Percentiles rank a stretch among this genome's conserved stretches.
Conservation (phyloP, 2,329 filamentous ascomycete species). For the Fusarium abutilonis region DNA sequence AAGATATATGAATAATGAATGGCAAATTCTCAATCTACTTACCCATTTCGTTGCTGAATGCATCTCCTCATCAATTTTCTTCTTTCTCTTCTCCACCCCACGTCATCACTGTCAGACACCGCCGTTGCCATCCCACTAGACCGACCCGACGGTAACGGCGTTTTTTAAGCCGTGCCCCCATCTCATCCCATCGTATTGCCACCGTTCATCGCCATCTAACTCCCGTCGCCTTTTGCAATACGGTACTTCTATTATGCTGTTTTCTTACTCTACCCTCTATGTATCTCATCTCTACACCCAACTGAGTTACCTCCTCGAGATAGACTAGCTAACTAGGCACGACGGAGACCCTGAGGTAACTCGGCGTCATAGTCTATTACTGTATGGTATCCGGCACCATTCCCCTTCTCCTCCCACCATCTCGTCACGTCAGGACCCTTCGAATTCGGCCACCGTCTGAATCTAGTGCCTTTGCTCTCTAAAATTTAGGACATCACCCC, state of each 20-base stretch:
- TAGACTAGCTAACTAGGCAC: neutral
- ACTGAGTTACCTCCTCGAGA: neutral
- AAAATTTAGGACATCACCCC: constrained; percentile 23
- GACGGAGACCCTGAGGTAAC: neutral
- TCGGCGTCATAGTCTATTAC: neutral
- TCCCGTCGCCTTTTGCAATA: neutral
- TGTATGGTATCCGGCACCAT: neutral
- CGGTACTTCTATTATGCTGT: constrained; percentile 8
- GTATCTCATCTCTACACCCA: neutral
- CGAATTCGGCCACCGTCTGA: constrained; percentile 24
- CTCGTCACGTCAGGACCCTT: constrained; percentile 17
- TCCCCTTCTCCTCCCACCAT: neutral
- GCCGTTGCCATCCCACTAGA: constrained; percentile 36
- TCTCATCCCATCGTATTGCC: constrained; percentile 16
- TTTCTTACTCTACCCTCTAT: constrained; percentile 8
- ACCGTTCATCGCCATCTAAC: constrained; percentile 21
- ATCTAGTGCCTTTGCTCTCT: constrained; percentile 13
- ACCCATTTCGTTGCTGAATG: neutral
- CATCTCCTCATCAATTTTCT: constrained; percentile 9
- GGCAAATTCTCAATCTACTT: neutral
- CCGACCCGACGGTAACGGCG: constrained; percentile 31
- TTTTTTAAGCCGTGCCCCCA: constrained; percentile 10
- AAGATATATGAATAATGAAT: constrained; percentile 1
- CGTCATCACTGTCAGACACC: constrained; percentile 42
- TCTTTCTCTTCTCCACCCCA: constrained; percentile 29